A percentile compares a stretch with the other conserved stretches of the same genome.
These are phyloP conservation scores for Euphorbia peplus DNA, from an alignment of 345 rosid genomes.

Conservation along the genomic window DNA sequence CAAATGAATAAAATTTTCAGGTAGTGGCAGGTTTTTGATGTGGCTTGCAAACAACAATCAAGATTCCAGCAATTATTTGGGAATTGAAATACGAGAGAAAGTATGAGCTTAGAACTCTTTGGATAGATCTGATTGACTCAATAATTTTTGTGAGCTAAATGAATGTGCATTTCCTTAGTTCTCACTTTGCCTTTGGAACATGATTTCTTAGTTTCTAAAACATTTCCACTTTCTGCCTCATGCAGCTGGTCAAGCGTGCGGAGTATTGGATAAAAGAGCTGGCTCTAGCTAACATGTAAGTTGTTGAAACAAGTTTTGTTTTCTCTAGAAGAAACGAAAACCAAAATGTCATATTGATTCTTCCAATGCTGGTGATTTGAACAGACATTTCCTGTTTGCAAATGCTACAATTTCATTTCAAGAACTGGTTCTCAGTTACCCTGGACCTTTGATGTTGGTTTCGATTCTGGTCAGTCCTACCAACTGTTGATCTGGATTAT, in stretches of 20 bases:
- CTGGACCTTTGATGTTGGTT: conserved; percentile 75
- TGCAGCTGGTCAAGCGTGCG: conserved; percentile 83
- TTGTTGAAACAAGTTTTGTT: conserved; percentile 5
- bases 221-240: conserved; percentile 12
- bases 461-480: conserved; percentile 68
- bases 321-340: neutral
- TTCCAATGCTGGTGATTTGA: conserved; percentile 21
- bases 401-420: conserved; percentile 76
- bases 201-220: conserved; percentile 19
- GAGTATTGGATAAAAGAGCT: conserved; percentile 74
- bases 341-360: conserved; percentile 5
- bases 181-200: neutral
- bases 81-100: conserved; percentile 78
- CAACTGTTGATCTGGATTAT: neutral
- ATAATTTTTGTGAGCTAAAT: conserved; percentile 27
- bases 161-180: conserved; percentile 18
- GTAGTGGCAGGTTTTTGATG: conserved; percentile 90
- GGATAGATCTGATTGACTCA: conserved; percentile 27
- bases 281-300: conserved; percentile 71
- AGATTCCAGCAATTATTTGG: conserved; percentile 66
- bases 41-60: conserved; percentile 74
- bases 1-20: conserved; percentile 32
- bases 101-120: conserved; percentile 48
- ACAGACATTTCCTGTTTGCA: conserved; percentile 83
- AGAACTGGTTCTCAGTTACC: conserved; percentile 56